These are phyloP conservation scores for Tylopilus felleus DNA, from an alignment of 768 basidiomycete species.

Conservation along the genomic window DNA sequence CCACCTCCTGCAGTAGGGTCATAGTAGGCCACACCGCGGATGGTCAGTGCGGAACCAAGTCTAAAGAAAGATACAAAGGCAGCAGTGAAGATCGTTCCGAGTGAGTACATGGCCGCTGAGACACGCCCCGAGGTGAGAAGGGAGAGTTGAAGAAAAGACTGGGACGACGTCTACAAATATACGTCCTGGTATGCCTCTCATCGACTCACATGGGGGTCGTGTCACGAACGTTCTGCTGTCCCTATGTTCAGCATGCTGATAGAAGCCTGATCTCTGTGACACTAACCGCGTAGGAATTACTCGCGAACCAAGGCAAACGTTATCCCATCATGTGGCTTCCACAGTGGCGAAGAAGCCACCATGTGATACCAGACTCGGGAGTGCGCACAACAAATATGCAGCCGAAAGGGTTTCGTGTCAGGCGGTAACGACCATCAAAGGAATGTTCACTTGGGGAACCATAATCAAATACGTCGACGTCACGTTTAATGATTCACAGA, in stretches of 20 bases:
- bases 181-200: no score
- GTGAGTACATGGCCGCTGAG: neutral
- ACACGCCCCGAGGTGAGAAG: neutral
- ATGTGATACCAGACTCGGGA: no score
- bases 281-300: no score
- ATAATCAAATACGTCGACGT: neutral
- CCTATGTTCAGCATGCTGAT: no score
- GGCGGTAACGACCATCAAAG: neutral
- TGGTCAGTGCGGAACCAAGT: neutral
- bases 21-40: conserved; percentile 29
- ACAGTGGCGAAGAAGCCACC: no score
- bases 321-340: no score
- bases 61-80: neutral
- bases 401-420: neutral
- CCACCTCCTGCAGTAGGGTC: conserved; percentile 38
- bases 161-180: neutral
- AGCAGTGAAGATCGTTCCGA: neutral
- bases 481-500: neutral
- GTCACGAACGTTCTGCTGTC: no score
- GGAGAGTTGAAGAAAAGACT: neutral
- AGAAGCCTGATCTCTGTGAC: no score
- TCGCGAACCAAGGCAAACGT: no score
- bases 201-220: no score
- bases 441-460: neutral
- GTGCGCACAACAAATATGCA: neutral